Conservation (phyloP, 306 rosid genomes). For the Trichosanthes truncata region DNA sequence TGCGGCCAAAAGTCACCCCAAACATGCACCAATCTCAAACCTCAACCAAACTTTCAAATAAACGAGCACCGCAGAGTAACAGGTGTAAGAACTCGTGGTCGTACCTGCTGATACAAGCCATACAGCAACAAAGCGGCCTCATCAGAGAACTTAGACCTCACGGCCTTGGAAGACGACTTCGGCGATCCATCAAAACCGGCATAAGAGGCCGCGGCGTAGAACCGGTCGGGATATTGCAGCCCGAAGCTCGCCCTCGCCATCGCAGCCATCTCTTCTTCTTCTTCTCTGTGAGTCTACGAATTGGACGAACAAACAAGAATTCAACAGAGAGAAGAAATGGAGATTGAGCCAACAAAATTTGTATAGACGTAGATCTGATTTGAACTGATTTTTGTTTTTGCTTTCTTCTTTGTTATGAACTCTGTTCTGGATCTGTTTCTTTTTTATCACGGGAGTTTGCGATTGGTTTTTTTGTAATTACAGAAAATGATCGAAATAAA, state of each 20-base stretch:
- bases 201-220: constrained; percentile 82
- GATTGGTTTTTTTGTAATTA: background rate
- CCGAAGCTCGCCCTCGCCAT: constrained; percentile 79
- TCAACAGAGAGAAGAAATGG: background rate
- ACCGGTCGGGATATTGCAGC: constrained; percentile 84
- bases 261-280: constrained; percentile 19
- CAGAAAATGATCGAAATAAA: background rate
- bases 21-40: background rate
- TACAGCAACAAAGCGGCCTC: constrained; percentile 81
- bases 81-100: background rate
- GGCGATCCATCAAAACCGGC: constrained; percentile 85
- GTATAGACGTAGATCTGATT: constrained; percentile 7
- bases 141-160: constrained; percentile 69
- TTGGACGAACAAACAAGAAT: background rate
- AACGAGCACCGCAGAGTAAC: background rate
- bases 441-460: background rate
- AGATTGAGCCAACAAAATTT: background rate
- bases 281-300: background rate
- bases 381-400: background rate
- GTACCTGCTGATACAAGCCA: constrained; percentile 77
- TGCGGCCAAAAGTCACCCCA: background rate
- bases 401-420: background rate
- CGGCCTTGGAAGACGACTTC: constrained; percentile 62
- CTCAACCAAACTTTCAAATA: background rate
- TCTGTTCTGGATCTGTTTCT: constrained; percentile 1